Base-by-base conservation (phyloP, 2,329 filamentous ascomycete genomes). In the Colletotrichum lupini region DNA sequence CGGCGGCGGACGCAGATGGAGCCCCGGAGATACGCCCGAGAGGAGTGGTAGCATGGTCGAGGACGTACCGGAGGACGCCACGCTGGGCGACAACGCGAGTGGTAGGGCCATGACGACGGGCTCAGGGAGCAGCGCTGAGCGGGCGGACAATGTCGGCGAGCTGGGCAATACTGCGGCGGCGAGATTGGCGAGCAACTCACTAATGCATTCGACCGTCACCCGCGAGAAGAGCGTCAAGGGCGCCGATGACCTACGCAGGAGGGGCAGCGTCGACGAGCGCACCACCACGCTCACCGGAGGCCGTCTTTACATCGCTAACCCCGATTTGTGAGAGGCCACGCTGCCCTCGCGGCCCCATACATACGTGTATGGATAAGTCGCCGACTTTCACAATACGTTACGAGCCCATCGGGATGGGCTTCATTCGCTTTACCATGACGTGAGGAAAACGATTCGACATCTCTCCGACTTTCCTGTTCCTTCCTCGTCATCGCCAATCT, bases 241-340 rank as follows among this genome's bases (percentile, higher is more conserved):
- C 66, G 87, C 89, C 4, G 93, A 95, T 28, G 94, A 96, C 75
- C 85, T 97, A 68, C 89, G 88, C 78, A 88, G 94, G 77, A 88
- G 93, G 78, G 94, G 94, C 69, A 97, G 94, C 79, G 94, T 97
- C 61, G 94, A 97, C 80, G 94, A 97, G 82, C 88, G 93, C 78
- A 93, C 93, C 5, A 92, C 91, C 83, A 95, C 93, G 1, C 92
- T 97, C 81, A 75, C 73, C 26, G 91, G 89, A 24, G 88, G 91
- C 61, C 89, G 94, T 75, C 87, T 97, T 72, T 97, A 94, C 82
- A 95, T 97, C 79, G 94, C 94, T 77, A 97, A 97, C 82, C 94
- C 94, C 22, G 94, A 97, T 82, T 89, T 83, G 86, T 74, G 32
- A 42, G 52, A 49, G 24, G 42, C 42, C 42, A 49, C 42, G 42